Evolutionary conservation across 768 basidiomycete genomes (phyloP).

Genomic region (Tulasnella calospora): DNA sequence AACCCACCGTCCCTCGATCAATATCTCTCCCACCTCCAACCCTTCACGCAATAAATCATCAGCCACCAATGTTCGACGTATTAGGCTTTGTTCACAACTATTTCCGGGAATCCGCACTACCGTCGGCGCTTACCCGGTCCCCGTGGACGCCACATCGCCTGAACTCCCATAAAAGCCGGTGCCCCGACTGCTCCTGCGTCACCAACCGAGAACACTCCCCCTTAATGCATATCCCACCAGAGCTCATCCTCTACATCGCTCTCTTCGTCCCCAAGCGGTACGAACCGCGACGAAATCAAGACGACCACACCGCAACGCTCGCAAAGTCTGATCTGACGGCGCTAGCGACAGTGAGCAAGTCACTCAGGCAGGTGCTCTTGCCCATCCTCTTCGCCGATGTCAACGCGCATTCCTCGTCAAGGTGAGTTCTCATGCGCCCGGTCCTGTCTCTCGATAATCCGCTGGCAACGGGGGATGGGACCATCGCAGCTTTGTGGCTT

Average conservation of each 20-base stretch:
- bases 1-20: neutral
- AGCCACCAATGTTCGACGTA: neutral
- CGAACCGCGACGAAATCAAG: conserved; percentile 4
- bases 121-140: neutral
- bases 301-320: neutral
- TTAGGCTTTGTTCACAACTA: neutral
- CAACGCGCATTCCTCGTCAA: neutral
- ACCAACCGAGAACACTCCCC: neutral
- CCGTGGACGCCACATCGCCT: neutral
- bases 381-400: conserved; percentile 18
- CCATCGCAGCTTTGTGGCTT: neutral
- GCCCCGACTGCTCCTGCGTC: neutral
- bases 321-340: conserved; percentile 23
- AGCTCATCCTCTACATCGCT: conserved; percentile 21
- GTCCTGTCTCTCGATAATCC: neutral
- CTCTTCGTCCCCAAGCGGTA: conserved; percentile 21
- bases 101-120: neutral
- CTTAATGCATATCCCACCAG: conserved; percentile 18
- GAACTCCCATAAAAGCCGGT: neutral
- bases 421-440: neutral
- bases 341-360: conserved; percentile 8
- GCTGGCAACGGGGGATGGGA: neutral
- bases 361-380: conserved; percentile 14
- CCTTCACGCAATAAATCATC: neutral
- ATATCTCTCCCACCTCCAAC: neutral